Conservation (phyloP, 768 basidiomycete species). For the Podaxis carcinomalis region DNA sequence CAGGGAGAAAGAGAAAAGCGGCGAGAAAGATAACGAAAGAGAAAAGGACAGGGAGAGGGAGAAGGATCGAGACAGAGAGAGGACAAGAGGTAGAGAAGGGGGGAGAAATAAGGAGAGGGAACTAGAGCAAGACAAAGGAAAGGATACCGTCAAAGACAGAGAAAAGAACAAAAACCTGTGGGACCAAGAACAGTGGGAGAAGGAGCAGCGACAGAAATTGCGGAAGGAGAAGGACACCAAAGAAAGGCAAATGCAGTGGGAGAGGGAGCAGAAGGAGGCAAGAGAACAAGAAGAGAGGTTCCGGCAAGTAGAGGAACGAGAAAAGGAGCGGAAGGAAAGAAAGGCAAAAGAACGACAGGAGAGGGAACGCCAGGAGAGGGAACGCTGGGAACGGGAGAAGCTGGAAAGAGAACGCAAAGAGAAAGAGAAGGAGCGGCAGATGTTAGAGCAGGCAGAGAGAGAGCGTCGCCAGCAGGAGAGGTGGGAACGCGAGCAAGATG, state of each 20-base stretch:
- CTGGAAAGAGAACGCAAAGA: constrained; percentile 11
- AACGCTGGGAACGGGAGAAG: constrained; percentile 18
- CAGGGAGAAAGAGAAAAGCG: constrained; percentile 11
- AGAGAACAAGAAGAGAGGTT: constrained; percentile 15
- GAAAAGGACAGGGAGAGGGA: constrained; percentile 11
- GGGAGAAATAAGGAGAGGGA: constrained; percentile 22
- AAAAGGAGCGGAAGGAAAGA: constrained; percentile 14
- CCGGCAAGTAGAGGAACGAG: constrained; percentile 14
- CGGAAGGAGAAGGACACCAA: constrained; percentile 11
- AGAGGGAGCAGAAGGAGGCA: constrained; percentile 6
- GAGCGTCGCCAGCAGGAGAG: constrained; percentile 13
- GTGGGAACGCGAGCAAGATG: constrained; percentile 12
- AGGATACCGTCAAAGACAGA: constrained; percentile 2
- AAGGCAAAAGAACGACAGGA: constrained; percentile 15
- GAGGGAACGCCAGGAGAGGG: constrained; percentile 16
- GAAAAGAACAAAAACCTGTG: constrained; percentile 13
- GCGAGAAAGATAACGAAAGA: constrained; percentile 12
- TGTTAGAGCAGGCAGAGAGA: constrained; percentile 13
- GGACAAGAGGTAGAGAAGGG: constrained; percentile 19
- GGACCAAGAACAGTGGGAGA: constrained; percentile 10
- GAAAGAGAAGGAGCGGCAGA: constrained; percentile 16
- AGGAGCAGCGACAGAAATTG: constrained; percentile 4
- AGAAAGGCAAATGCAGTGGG: neutral
- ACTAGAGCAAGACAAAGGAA: neutral
- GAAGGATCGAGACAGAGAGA: constrained; percentile 18